A percentile compares a stretch with the other conserved stretches of the same genome.
Conservation (phyloP, 345 rosid species). For the Geranium rotundifolium region DNA sequence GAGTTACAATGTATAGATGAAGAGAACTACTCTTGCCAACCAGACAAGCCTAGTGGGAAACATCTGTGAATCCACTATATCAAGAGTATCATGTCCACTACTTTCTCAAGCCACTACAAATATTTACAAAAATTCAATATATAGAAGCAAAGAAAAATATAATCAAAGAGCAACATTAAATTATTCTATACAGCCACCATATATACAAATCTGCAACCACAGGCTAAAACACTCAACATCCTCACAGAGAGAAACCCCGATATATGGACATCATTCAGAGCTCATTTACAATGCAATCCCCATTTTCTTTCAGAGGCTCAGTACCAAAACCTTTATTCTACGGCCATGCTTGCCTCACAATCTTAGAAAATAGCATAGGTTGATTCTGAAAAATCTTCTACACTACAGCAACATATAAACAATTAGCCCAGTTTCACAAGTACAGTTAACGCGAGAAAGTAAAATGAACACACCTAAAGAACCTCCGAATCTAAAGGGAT, state of each 20-base stretch:
- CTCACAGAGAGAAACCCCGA: too few relatives aligned
- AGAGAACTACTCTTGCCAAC: too few relatives aligned
- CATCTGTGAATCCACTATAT: too few relatives aligned
- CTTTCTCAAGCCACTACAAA: too few relatives aligned
- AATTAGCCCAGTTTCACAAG: not conserved
- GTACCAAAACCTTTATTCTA: not conserved
- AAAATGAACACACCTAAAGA: not conserved
- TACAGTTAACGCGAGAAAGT: not conserved
- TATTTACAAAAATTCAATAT: too few relatives aligned
- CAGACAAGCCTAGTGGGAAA: too few relatives aligned
- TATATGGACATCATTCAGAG: not conserved
- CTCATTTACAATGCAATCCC: not conserved
- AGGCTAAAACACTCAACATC: not conserved
- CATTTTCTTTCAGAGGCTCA: too few relatives aligned
- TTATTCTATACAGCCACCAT: not conserved
- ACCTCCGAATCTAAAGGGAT: not conserved
- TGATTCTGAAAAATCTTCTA: not conserved
- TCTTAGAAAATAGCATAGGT: not conserved
- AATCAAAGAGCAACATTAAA: not conserved
- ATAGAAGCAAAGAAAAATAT: too few relatives aligned
- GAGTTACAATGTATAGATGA: too few relatives aligned
- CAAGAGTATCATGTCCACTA: too few relatives aligned
- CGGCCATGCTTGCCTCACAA: not conserved
- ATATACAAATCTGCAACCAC: not conserved
- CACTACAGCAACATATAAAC: not conserved